phyloP scores from a whole-genome alignment of 2,329 filamentous ascomycete genomes.

The Podosphaera fusca region DNA sequence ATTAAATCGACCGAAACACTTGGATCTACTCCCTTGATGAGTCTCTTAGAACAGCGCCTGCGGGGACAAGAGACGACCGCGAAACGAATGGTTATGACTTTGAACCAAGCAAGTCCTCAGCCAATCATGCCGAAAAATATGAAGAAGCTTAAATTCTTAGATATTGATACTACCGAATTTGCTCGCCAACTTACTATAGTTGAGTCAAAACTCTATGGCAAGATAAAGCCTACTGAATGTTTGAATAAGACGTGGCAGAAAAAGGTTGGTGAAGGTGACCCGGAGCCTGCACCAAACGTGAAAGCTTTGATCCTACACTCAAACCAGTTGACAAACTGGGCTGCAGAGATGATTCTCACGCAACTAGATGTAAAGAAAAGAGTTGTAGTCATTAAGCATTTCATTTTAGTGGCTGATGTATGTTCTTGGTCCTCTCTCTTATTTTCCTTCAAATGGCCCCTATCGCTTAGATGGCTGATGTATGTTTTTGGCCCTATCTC shows the following conservation, averaged over 20 bases:
- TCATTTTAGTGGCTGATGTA: constrained; percentile 88
- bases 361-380: constrained; percentile 89
- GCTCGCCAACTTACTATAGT: constrained; percentile 95
- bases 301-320: constrained; percentile 93
- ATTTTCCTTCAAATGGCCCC: background rate
- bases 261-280: constrained; percentile 60
- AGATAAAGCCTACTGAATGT: constrained; percentile 89
- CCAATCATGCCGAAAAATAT: constrained; percentile 96
- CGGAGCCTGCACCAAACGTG: constrained; percentile 77
- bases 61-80: constrained; percentile 70
- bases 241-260: constrained; percentile 98
- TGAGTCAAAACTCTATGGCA: constrained; percentile 80
- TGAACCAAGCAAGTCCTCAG: constrained; percentile 58
- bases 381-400: constrained; percentile 95
- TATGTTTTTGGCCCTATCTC: constrained; percentile 24
- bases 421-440: constrained; percentile 18
- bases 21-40: constrained; percentile 63
- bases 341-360: constrained; percentile 93
- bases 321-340: constrained; percentile 98
- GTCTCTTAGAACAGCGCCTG: constrained; percentile 69
- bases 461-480: constrained; percentile 16
- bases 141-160: constrained; percentile 96
- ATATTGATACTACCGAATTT: constrained; percentile 90
- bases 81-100: constrained; percentile 67
- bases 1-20: constrained; percentile 87